Conservation (phyloP, 2,329 filamentous ascomycete species). For the Ophiostoma triangulosporum region DNA sequence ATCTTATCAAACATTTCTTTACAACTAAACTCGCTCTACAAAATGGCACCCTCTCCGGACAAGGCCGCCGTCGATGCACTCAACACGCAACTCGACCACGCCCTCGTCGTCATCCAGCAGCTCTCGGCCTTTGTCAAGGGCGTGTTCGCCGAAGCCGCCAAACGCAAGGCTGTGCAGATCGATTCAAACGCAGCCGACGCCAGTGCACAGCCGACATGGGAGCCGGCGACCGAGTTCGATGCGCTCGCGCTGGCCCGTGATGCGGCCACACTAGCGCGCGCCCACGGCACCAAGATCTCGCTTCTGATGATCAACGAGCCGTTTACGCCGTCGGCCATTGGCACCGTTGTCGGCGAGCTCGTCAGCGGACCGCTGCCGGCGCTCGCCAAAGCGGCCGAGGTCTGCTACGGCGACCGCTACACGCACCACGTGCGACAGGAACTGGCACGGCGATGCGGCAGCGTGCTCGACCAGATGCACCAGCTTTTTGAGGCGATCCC, state of each 20-base stretch:
- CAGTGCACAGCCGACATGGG: not conserved
- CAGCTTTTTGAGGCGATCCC: conserved; percentile 48
- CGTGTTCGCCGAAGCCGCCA: conserved; percentile 20
- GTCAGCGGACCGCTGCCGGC: conserved; percentile 59
- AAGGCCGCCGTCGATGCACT: conserved; percentile 23
- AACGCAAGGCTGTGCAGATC: not conserved
- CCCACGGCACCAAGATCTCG: conserved; percentile 77
- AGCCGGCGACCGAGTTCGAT: conserved; percentile 24
- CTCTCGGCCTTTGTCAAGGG: conserved; percentile 24
- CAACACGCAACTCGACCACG: conserved; percentile 24
- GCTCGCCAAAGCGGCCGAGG: conserved; percentile 55
- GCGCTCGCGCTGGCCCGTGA: conserved; percentile 58
- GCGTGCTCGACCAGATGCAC: conserved; percentile 48
- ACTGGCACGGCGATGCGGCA: conserved; percentile 42
- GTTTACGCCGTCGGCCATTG: conserved; percentile 67
- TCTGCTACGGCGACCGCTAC: conserved; percentile 48
- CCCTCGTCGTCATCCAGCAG: conserved; percentile 26
- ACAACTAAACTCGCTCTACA: not conserved
- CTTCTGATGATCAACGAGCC: conserved; percentile 77
- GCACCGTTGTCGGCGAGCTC: conserved; percentile 58
- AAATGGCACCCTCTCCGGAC: conserved; percentile 11
- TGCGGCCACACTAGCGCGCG: conserved; percentile 58
- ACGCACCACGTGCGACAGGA: conserved; percentile 38
- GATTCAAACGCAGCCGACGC: not conserved
- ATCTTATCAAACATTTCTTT: too few species aligned